Evolutionary conservation across 2,329 filamentous ascomycete species (phyloP).

Genomic region (Aspergillus japonicus): DNA sequence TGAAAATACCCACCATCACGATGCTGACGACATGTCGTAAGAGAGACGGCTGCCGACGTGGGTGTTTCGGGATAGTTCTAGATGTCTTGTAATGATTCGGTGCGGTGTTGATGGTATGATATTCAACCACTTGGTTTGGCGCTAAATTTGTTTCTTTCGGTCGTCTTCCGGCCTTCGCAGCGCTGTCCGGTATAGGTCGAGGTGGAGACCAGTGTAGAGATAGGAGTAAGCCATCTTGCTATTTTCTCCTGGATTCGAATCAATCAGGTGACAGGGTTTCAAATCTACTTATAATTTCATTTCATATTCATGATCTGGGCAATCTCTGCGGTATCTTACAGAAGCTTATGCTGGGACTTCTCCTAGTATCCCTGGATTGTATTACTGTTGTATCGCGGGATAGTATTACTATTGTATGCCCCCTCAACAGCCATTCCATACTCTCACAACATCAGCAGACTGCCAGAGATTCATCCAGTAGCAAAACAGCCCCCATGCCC

Average conservation of each 20-base stretch:
- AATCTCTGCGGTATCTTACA: not conserved
- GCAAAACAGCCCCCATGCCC: no score
- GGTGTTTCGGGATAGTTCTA: conserved; percentile 13
- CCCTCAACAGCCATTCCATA: no score
- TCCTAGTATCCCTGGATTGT: no score
- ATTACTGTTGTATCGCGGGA: no score
- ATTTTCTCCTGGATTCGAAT: not conserved
- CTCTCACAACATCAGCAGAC: no score
- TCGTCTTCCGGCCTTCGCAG: not conserved
- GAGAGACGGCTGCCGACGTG: conserved; percentile 1
- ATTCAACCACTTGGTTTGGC: conserved; percentile 12
- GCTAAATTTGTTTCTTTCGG: conserved; percentile 9
- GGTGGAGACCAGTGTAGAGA: not conserved
- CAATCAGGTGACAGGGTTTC: not conserved
- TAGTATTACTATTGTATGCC: no score
- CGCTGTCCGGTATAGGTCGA: not conserved
- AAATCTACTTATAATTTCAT: not conserved
- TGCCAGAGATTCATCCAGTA: no score
- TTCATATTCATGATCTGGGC: not conserved
- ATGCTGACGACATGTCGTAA: conserved; percentile 42
- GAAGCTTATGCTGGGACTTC: not conserved
- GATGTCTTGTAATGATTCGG: conserved; percentile 13
- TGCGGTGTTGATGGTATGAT: conserved; percentile 19
- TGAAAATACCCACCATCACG: conserved; percentile 41
- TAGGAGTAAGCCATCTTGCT: not conserved